These are phyloP conservation scores for Silybum marianum DNA, from an alignment of 129 eudicot genomes.

Conservation along the genomic window DNA sequence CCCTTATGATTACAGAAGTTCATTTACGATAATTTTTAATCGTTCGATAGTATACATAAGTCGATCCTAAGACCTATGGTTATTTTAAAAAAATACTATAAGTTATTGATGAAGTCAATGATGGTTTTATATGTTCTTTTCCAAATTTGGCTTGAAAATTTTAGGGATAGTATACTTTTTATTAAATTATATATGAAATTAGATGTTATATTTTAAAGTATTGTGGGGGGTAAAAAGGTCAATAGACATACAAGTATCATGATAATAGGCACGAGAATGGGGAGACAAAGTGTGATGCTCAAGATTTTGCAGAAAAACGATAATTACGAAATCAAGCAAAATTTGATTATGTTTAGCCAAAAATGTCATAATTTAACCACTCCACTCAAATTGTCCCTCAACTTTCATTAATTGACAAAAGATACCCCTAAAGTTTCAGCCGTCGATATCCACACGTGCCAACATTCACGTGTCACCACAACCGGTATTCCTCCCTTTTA, in stretches of 20 bases:
- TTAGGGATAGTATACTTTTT: neutral
- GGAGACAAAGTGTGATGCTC: conserved; percentile 49
- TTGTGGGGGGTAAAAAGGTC: conserved; percentile 10
- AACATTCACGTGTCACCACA: conserved; percentile 27
- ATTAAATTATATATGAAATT: neutral
- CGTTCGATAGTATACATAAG: no score
- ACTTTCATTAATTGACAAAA: conserved; percentile 4
- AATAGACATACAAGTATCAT: conserved; percentile 9
- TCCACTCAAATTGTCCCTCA: conserved; percentile 24
- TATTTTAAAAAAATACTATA: no score
- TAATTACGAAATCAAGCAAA: conserved; percentile 40
- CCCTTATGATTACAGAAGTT: no score
- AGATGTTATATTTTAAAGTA: neutral
- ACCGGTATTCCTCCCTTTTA: conserved; percentile 23
- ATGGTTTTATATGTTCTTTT: no score
- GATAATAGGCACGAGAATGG: conserved; percentile 29
- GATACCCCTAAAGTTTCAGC: conserved; percentile 10
- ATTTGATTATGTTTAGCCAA: conserved; percentile 40
- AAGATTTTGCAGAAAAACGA: conserved; percentile 45
- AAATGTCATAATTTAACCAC: conserved; percentile 38
- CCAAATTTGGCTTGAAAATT: no score
- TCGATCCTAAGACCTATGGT: no score
- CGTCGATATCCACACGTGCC: conserved; percentile 38
- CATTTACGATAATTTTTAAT: no score
- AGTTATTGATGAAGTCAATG: no score